Evolutionary conservation across 2,329 filamentous ascomycete species (phyloP), one percentile per base, ranked within the genome.

Genomic region (Fusarium sp.): DNA sequence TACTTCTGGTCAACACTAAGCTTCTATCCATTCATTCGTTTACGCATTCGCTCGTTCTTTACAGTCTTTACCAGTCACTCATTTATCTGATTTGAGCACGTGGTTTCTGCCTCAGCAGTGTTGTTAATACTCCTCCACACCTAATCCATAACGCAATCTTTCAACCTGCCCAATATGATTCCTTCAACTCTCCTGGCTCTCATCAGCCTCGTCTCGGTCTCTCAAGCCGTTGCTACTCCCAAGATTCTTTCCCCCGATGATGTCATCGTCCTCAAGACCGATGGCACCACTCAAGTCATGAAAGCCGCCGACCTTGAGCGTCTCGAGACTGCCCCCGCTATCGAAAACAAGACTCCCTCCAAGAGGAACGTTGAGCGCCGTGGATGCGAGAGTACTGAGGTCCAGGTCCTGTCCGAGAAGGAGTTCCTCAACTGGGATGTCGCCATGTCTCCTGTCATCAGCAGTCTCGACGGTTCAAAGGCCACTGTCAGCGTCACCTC

Each of bases 341-440:
- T 47, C 21, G 23, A 42, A 2, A n/a, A 18, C 16, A 41, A 33
- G 9, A 16, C 35, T 2, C 8, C 39, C 3, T 9, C 62, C 13
- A 62, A 52, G 33, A 49, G 43, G 4, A 23, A 13, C 11, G 42
- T 61, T 5, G 28, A 59, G 1, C 68, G 62, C 11, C 64, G 68
- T 9, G 52, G 20, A 1, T 73, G 70, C 18, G 48, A 73, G 20
- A 73, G 62, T 48, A 68, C 68, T 8, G 70, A 73, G 31, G 26
- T 73, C 8, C 70, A 73, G 35, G 54, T 73, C 5, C 28, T 59
- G 0, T 65, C 70, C 2, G 70, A 73, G 10, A 58, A 71, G 6
- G 62, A 73, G 13, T 73, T 73, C 10, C 58, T 68, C 39, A 66
- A 73, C 57, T 73, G 70, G 70, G 70, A 73, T 16, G 42, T 73